Conservation (phyloP, 2,329 filamentous ascomycete genomes). For the Aspergillus sp. region DNA sequence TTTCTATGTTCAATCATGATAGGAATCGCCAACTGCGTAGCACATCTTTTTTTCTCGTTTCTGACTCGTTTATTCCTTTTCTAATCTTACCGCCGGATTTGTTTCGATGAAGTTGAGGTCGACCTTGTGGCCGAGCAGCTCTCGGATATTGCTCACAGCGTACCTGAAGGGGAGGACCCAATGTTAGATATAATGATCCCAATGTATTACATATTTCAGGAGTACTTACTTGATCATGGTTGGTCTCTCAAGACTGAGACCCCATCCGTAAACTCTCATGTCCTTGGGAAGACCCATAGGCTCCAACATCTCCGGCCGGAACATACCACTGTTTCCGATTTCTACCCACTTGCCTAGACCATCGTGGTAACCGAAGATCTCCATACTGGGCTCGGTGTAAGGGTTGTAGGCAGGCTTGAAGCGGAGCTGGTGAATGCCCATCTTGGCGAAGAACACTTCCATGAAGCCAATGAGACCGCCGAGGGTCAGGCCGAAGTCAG, state of each 20-base stretch:
- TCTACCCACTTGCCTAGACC: conserved; percentile 90
- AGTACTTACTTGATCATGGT: conserved; percentile 89
- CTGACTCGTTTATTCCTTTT: conserved; percentile 65
- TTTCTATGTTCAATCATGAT: conserved; percentile 12
- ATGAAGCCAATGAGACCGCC: conserved; percentile 94
- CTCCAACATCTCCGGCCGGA: conserved; percentile 95
- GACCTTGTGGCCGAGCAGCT: conserved; percentile 91
- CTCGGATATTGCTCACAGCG: conserved; percentile 83
- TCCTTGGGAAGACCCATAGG: conserved; percentile 91
- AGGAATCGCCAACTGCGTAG: not conserved
- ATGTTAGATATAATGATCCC: conserved; percentile 6
- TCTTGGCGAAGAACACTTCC: conserved; percentile 93
- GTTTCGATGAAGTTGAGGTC: conserved; percentile 89
- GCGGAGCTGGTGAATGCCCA: conserved; percentile 81
- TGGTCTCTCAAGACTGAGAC: conserved; percentile 84
- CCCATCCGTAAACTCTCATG: conserved; percentile 92
- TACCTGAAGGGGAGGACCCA: conserved; percentile 44
- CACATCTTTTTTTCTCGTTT: conserved; percentile 21
- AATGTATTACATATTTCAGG: not conserved
- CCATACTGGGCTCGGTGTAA: conserved; percentile 95
- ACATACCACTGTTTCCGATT: conserved; percentile 98
- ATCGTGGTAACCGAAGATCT: conserved; percentile 94
- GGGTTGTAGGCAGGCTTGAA: conserved; percentile 98
- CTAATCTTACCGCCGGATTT: conserved; percentile 86
- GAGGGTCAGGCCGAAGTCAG: conserved; percentile 88